Percentiles rank a stretch among this genome's conserved stretches.
phyloP scores from a whole-genome alignment of 345 rosid genomes.

The Odontarrhena argentea region DNA sequence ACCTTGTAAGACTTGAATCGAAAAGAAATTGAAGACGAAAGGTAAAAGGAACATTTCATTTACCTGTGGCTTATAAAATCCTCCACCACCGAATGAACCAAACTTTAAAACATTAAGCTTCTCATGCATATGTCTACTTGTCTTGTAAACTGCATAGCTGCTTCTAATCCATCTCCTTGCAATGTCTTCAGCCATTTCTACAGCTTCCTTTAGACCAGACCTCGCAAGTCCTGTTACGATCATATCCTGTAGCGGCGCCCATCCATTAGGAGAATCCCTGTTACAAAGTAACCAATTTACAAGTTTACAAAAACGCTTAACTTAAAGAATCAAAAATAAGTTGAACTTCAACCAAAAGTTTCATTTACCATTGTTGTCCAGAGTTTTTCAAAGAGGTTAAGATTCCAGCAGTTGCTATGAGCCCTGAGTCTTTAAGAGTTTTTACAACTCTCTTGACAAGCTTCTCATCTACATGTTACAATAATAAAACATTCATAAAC shows the following conservation, averaged over 20 bases:
- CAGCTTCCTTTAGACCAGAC: slow-evolving; percentile 59
- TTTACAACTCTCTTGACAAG: slow-evolving; percentile 56
- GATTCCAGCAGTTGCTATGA: slow-evolving; percentile 66
- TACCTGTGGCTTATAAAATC: slow-evolving; percentile 69
- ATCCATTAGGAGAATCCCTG: slow-evolving; percentile 96
- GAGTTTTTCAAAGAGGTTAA: slow-evolving; percentile 69
- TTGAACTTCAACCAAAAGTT: slow-evolving; percentile 16
- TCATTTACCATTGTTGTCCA: slow-evolving; percentile 72
- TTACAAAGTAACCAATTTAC: background rate
- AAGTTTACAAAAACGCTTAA: background rate
- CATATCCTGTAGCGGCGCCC: slow-evolving; percentile 89
- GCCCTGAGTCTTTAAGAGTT: slow-evolving; percentile 69
- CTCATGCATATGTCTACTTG: slow-evolving; percentile 59
- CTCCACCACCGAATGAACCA: slow-evolving; percentile 72
- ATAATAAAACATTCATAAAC: slow-evolving; percentile 21
- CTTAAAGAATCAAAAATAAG: background rate
- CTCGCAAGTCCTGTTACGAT: slow-evolving; percentile 71
- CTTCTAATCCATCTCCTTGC: slow-evolving; percentile 77
- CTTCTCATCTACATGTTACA: slow-evolving; percentile 49
- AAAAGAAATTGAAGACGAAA: background rate
- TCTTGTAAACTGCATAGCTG: slow-evolving; percentile 55
- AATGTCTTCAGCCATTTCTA: slow-evolving; percentile 68
- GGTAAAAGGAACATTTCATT: background rate
- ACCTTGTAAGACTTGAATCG: background rate
- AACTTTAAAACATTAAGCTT: slow-evolving; percentile 49